Evolutionary conservation across 2,329 filamentous ascomycete species (phyloP), one percentile per base, ranked within the genome.

Genomic region (Aspergillus sp.): DNA sequence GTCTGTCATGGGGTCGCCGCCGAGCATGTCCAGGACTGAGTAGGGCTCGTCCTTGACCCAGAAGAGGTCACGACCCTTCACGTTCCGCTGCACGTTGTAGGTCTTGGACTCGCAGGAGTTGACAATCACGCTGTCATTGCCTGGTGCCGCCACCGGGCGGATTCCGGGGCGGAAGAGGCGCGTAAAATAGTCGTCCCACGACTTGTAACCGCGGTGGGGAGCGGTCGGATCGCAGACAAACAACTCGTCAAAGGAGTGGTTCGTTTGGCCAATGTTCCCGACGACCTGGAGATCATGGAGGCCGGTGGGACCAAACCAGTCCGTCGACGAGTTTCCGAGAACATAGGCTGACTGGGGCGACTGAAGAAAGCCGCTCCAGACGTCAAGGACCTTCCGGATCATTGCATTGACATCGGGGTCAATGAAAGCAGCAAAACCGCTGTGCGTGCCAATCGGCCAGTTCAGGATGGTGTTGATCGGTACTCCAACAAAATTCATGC

Each of bases 151-250:
- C 1, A 82, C 61, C 0, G 78, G 78, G 0, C 79, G 69, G 3
- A 72, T 65, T 0, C 56, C 57, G 4, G 71, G 64, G 10, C 56
- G 64, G 33, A 81, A 66, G 5, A 61, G 38, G 8, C 79, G 69
- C 0, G 74, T 80, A 58, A 83, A 82, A 58, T 82, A 83, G 47
- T 74, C 62, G 36, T 83, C 78, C 79, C 79, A 82, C 0, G 74
- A 80, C 34, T 64, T 71, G 61, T 64, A 82, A 12, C 79, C 78
- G 40, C 50, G 46, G 20, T 56, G 38, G 3, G 43, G 36, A 2
- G 40, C 43, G 0, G 33, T 15, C 0, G 44, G 42, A 14, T 48
- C 38, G 12, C 42, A 47, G 13, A 45, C 24, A 28, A 40, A 48
- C 34, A 44, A 24, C 8, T 45, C 39, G 11, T 45, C 42, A 15